Evolutionary conservation across 345 rosid genomes (phyloP), one percentile per base, ranked within the genome.

Genomic region (Eucalyptus grandis): DNA sequence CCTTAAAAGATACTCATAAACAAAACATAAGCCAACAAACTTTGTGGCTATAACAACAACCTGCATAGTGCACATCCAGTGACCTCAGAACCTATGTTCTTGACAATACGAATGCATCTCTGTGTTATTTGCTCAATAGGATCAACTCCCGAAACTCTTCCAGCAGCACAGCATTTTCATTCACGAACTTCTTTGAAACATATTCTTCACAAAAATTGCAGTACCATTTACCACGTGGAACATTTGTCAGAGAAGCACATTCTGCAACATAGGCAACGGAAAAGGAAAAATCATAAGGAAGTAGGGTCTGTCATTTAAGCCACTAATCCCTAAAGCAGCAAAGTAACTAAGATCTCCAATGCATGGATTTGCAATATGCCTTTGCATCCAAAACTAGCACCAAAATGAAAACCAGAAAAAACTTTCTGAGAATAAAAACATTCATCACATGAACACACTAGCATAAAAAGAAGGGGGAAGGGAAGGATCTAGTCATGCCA

Each of bases 41-140:
- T 58, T 88, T 89, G 44, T 89, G 87, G 58, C 87, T 89, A 43
- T 49, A 24, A 90, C 54, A 46, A 87, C 53, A 88, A 69, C 99
- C 99, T 94, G 98, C 99, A 98, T 86, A 96, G 91, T 16, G 94
- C 95, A 92, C 99, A 98, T 92, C 99, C 99, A 91, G 95, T 94
- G 90, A 94, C 93, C 91, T 95, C 99, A 86, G 94, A 92, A 90
- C 96, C 99, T 43, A 95, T 83, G 91, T 93, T 95, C 91, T 93
- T 95, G 88, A 98, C 99, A 87, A 98, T 95, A 56, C 99, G 98
- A 91, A 98, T 96, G 93, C 99, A 97, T 93, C 98, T 94, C 90
- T 92, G 94, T 88, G 96, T 92, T 92, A 96, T 96, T 89, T 96
- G 96, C 86, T 96, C 97, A 89, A 95, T 93, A 88, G 96, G 94